These are phyloP conservation scores for Penicillium sp. DNA, from an alignment of 2,329 filamentous ascomycete genomes.

Conservation along the genomic window DNA sequence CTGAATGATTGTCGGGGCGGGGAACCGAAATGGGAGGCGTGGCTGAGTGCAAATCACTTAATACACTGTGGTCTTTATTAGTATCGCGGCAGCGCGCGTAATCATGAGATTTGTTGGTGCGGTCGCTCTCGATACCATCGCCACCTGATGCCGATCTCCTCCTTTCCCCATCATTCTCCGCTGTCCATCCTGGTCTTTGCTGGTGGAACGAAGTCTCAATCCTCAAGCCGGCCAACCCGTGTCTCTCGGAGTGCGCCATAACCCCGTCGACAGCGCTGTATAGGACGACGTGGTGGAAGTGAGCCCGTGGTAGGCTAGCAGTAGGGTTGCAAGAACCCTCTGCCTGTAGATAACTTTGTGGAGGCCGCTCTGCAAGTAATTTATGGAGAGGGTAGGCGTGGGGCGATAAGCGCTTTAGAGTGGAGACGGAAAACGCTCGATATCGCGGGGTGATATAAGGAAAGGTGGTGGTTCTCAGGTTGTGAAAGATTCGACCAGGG, in stretches of 20 bases:
- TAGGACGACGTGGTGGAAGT: conserved; percentile 13
- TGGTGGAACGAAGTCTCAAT: conserved; percentile 39
- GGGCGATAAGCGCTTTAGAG: conserved; percentile 19
- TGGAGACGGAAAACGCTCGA: conserved; percentile 11
- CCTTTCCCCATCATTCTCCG: conserved; percentile 21
- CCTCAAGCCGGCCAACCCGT: conserved; percentile 34
- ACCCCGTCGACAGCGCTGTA: conserved; percentile 26
- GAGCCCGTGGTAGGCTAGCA: conserved; percentile 14
- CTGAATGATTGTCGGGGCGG: conserved; percentile 32
- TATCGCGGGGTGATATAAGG: conserved; percentile 1
- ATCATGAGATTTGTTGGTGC: conserved; percentile 34
- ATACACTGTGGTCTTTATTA: conserved; percentile 39
- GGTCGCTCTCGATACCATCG: conserved; percentile 38
- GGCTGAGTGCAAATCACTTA: conserved; percentile 39
- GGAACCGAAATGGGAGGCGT: conserved; percentile 47
- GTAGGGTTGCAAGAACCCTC: conserved; percentile 22
- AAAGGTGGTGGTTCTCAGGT: background rate
- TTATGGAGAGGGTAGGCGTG: conserved; percentile 12
- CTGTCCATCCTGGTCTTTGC: conserved; percentile 24
- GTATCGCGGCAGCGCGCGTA: conserved; percentile 33
- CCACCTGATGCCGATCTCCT: conserved; percentile 25
- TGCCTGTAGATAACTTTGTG: conserved; percentile 6
- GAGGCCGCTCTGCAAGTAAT: conserved; percentile 7
- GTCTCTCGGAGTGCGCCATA: conserved; percentile 39
- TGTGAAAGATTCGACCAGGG: background rate